Conservation (phyloP, 2,329 filamentous ascomycete genomes). For the Hypoxylon sp. region DNA sequence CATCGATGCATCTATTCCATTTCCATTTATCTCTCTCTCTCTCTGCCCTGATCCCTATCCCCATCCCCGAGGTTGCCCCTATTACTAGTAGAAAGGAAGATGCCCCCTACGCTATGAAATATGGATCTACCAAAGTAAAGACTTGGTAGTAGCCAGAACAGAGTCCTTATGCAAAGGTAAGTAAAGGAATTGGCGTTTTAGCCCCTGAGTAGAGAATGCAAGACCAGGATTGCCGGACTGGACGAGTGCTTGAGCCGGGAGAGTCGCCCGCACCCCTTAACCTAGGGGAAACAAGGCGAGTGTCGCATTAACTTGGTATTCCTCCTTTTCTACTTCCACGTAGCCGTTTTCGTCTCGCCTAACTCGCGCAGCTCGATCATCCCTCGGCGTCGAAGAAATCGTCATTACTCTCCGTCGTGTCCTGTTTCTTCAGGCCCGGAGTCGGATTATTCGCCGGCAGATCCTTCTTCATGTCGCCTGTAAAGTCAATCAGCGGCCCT, state of each 20-base stretch:
- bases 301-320: constrained; percentile 1
- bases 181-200: background rate
- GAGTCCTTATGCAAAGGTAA: constrained; percentile 2
- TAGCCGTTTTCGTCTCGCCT: too few species aligned
- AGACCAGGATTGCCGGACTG: background rate
- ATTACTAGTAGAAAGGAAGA: constrained; percentile 16
- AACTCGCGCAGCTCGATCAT: constrained; percentile 31
- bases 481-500: constrained; percentile 70
- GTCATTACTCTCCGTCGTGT: constrained; percentile 57
- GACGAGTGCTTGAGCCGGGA: background rate
- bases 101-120: constrained; percentile 8
- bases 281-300: background rate
- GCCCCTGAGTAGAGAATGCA: background rate
- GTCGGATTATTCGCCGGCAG: constrained; percentile 58
- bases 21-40: constrained; percentile 12
- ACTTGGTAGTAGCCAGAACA: constrained; percentile 14
- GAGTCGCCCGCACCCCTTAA: background rate
- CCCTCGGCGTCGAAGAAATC: constrained; percentile 59
- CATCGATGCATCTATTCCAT: constrained; percentile 22
- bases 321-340: constrained; percentile 2
- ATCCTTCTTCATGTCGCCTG: constrained; percentile 66
- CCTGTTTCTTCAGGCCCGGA: constrained; percentile 52
- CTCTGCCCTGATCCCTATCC: background rate
- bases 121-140: constrained; percentile 2
- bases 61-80: background rate